Conservation (phyloP, 805 yeast species). For the Yamadazyma endophytica region DNA sequence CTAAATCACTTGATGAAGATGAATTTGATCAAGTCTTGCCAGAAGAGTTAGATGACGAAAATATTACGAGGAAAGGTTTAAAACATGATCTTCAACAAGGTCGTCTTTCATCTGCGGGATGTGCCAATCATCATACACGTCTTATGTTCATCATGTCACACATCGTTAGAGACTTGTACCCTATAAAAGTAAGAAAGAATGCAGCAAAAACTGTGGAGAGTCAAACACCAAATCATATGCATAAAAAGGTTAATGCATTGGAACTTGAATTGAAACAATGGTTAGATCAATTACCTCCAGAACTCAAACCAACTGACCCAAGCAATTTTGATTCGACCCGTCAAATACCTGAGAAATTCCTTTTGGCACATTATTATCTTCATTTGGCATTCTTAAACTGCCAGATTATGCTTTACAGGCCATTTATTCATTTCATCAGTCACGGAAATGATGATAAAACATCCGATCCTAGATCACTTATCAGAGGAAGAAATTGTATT, state of each 20-base stretch:
- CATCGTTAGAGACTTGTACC: conserved; percentile 70
- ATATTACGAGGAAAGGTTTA: conserved; percentile 66
- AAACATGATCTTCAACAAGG: conserved; percentile 43
- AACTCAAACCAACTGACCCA: conserved; percentile 71
- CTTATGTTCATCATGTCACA: conserved; percentile 67
- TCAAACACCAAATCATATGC: conserved; percentile 32
- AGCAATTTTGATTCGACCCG: conserved; percentile 13
- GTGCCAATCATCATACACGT: conserved; percentile 82
- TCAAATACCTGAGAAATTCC: conserved; percentile 49
- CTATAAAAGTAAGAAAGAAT: conserved; percentile 47
- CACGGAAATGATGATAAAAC: conserved; percentile 39
- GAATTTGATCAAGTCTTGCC: conserved; percentile 89
- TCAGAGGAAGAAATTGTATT: conserved; percentile 78
- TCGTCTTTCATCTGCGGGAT: conserved; percentile 64
- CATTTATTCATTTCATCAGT: conserved; percentile 79
- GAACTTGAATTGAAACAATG: conserved; percentile 69
- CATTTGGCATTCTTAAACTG: conserved; percentile 73
- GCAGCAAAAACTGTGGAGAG: conserved; percentile 6
- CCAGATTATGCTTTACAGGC: conserved; percentile 77
- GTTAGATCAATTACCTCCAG: conserved; percentile 67
- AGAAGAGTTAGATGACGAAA: conserved; percentile 79
- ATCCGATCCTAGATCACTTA: conserved; percentile 57
- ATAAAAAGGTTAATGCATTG: conserved; percentile 50
- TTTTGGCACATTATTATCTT: conserved; percentile 70
- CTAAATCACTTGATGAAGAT: conserved; percentile 68